Conservation (phyloP, 441 rosid species). For the Pelargonium myrrhifolium region DNA sequence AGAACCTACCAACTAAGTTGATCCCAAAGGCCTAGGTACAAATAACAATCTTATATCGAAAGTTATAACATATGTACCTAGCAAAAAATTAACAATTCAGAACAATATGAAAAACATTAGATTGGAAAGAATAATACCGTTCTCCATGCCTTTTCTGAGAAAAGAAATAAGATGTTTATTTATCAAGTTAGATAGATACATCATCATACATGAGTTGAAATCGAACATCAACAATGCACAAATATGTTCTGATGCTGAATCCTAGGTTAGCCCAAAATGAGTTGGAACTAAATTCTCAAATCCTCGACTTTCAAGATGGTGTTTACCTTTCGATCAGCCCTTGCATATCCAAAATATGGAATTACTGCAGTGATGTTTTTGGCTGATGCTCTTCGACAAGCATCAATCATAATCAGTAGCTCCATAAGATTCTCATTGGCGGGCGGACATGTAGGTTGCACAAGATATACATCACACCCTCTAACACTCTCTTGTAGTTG, state of each 20-base stretch:
- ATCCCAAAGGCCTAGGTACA: neutral
- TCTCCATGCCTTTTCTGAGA: neutral
- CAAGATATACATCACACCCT: slow-evolving; percentile 85
- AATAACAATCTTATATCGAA: neutral
- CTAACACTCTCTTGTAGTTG: slow-evolving; percentile 95
- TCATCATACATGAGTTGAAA: no score
- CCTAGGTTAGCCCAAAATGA: neutral
- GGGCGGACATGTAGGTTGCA: slow-evolving; percentile 94
- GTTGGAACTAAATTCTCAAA: neutral
- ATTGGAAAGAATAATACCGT: neutral
- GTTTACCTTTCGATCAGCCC: slow-evolving; percentile 92
- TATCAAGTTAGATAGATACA: neutral
- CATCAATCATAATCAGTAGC: slow-evolving; percentile 85
- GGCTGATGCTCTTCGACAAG: slow-evolving; percentile 96
- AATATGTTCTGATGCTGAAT: neutral
- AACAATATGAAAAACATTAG: no score
- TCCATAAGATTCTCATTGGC: slow-evolving; percentile 99
- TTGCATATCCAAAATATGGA: slow-evolving; percentile 96
- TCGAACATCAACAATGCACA: neutral
- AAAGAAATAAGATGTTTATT: neutral
- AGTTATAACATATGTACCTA: neutral
- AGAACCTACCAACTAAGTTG: neutral
- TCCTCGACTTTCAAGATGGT: neutral
- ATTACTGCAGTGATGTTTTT: slow-evolving; percentile 90
- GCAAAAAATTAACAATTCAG: no score